Evolutionary conservation across 2,329 filamentous ascomycete genomes (phyloP).

Genomic region (Onygenales sp.): DNA sequence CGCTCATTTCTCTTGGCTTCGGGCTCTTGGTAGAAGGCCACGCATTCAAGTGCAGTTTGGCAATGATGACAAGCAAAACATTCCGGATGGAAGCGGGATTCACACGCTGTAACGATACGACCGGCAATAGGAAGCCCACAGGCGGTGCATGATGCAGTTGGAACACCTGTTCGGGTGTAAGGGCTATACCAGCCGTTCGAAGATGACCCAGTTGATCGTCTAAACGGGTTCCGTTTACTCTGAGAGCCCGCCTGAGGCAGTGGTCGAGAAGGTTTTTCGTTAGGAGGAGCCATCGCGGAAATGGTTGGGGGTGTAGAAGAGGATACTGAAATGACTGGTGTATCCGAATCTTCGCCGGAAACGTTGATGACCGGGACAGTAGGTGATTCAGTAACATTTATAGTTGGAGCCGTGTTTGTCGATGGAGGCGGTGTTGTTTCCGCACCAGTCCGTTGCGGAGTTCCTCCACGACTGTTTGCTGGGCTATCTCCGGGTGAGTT

Average conservation of each 20-base stretch:
- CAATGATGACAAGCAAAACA: conserved; percentile 90
- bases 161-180: conserved; percentile 39
- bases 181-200: conserved; percentile 27
- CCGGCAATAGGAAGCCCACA: conserved; percentile 80
- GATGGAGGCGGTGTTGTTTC: conserved; percentile 5
- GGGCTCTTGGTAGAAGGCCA: conserved; percentile 93
- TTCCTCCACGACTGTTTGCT: conserved; percentile 6
- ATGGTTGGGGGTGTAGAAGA: conserved; percentile 14
- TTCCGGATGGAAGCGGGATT: conserved; percentile 78
- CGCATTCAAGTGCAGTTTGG: conserved; percentile 78
- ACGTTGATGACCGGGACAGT: conserved; percentile 13
- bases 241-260: conserved; percentile 13
- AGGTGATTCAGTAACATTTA: conserved; percentile 40
- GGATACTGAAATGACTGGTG: conserved; percentile 13
- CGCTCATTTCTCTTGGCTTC: conserved; percentile 60
- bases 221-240: not conserved
- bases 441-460: conserved; percentile 7
- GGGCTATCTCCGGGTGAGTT: conserved; percentile 20
- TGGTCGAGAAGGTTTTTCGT: conserved; percentile 10
- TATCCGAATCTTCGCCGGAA: conserved; percentile 7
- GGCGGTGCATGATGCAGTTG: conserved; percentile 69
- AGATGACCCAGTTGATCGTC: not conserved
- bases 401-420: conserved; percentile 32
- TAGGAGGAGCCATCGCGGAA: conserved; percentile 19
- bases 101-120: conserved; percentile 75